These are phyloP conservation scores for Thelonectria rubi DNA, from an alignment of 2,329 filamentous ascomycete species.

Conservation along the genomic window DNA sequence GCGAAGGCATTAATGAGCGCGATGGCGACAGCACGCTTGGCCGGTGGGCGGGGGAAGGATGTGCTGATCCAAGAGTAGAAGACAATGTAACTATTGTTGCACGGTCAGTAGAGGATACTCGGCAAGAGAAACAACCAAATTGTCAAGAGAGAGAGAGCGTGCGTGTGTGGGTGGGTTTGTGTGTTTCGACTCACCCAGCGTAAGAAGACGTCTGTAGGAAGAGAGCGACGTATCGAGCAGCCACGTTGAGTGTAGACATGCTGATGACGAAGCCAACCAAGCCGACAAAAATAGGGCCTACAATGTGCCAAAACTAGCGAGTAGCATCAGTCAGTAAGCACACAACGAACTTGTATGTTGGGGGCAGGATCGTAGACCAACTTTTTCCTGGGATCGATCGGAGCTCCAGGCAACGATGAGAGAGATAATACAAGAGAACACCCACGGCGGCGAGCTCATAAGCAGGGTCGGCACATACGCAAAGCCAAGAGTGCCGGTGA, in stretches of 20 bases:
- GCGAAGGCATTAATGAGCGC: constrained; percentile 39
- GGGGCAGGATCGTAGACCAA: constrained; percentile 33
- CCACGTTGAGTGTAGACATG: constrained; percentile 64
- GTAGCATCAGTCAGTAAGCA: too few species aligned
- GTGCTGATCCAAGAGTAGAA: constrained; percentile 54
- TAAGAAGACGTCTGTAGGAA: constrained; percentile 68
- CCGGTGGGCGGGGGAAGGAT: constrained; percentile 55
- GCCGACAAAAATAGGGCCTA: constrained; percentile 62
- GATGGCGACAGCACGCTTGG: constrained; percentile 57
- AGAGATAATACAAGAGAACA: constrained; percentile 66
- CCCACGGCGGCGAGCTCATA: constrained; percentile 66
- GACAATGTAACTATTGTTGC: constrained; percentile 47
- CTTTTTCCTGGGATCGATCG: constrained; percentile 63
- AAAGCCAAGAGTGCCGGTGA: constrained; percentile 64
- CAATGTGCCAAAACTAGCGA: constrained; percentile 65
- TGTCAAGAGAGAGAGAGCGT: constrained; percentile 65
- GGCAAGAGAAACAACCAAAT: too few species aligned
- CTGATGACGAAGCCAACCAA: constrained; percentile 66
- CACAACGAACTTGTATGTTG: constrained; percentile 2
- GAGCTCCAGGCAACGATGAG: constrained; percentile 64
- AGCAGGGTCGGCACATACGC: constrained; percentile 61
- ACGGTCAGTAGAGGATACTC: too few species aligned
- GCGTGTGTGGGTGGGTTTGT: too few species aligned
- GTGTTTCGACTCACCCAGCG: constrained; percentile 65
- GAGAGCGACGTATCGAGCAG: constrained; percentile 68